These are phyloP conservation scores for Apiospora rasikravindrae DNA, from an alignment of 2,329 filamentous ascomycete genomes.

Conservation along the genomic window DNA sequence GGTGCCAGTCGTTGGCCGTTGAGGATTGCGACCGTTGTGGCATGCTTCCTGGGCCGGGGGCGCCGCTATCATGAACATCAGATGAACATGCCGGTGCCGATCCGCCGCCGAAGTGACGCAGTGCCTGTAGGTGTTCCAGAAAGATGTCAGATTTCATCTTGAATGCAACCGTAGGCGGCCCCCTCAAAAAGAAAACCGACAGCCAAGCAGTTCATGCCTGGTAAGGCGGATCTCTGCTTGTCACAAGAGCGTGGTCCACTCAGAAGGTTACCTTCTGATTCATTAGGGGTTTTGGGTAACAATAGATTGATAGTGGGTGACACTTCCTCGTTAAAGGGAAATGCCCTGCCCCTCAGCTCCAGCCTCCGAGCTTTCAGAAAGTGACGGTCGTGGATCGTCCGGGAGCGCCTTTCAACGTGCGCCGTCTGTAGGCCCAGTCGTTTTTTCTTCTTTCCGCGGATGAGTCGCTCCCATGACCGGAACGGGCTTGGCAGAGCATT, in stretches of 20 bases:
- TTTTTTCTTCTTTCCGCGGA: neutral
- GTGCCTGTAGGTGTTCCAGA: constrained; percentile 13
- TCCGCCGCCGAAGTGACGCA: constrained; percentile 8
- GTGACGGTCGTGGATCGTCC: neutral
- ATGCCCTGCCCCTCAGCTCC: neutral
- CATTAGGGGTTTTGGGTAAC: constrained; percentile 16
- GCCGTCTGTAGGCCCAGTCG: neutral
- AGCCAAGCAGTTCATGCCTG: neutral
- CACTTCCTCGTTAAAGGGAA: neutral
- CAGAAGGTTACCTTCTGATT: constrained; percentile 13
- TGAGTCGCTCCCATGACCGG: neutral
- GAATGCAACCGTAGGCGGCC: constrained; percentile 4
- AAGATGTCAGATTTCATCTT: constrained; percentile 16
- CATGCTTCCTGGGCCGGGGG: neutral
- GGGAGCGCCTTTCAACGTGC: neutral
- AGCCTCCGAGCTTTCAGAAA: neutral
- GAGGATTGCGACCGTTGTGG: neutral
- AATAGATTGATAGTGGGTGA: constrained; percentile 3
- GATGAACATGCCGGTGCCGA: constrained; percentile 21
- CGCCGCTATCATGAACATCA: constrained; percentile 1
- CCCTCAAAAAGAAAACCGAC: neutral
- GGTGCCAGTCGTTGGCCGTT: neutral
- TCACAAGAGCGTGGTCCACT: neutral
- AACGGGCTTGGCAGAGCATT: neutral
- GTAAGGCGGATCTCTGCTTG: constrained; percentile 14